phyloP scores from a whole-genome alignment of 345 rosid species.

The Chamaenerion angustifolium region DNA sequence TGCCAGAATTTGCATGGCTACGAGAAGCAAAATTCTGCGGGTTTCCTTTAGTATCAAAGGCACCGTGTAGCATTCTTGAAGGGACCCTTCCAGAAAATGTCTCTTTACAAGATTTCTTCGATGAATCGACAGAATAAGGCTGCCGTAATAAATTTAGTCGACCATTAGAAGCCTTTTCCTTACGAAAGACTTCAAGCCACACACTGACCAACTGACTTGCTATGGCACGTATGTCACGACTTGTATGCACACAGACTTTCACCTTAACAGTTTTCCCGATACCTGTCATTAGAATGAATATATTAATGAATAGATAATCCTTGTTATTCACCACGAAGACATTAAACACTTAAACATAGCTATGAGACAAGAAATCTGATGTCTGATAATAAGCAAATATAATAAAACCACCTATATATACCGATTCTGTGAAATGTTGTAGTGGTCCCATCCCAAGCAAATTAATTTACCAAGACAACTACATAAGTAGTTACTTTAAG shows the following conservation, averaged over 20 bases:
- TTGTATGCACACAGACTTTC: constrained; percentile 93
- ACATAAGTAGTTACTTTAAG: neutral
- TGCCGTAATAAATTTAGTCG: constrained; percentile 39
- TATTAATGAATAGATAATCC: neutral
- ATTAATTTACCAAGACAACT: neutral
- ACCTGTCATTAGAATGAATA: constrained; percentile 32
- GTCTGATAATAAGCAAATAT: too few species aligned
- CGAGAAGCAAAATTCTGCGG: constrained; percentile 20
- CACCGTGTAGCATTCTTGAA: constrained; percentile 21
- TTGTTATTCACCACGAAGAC: too few species aligned
- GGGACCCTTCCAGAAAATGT: constrained; percentile 44
- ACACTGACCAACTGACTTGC: constrained; percentile 94
- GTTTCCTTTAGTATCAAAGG: constrained; percentile 37
- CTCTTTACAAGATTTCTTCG: constrained; percentile 32
- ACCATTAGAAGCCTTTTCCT: constrained; percentile 61
- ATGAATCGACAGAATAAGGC: constrained; percentile 24
- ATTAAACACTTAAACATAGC: too few species aligned
- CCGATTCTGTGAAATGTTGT: too few species aligned
- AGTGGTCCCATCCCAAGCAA: too few species aligned
- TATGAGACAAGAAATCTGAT: too few species aligned
- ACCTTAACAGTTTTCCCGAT: constrained; percentile 98
- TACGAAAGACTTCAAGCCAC: constrained; percentile 96
- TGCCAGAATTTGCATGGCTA: constrained; percentile 20
- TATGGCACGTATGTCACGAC: constrained; percentile 99
- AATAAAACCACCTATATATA: too few species aligned